These are phyloP conservation scores for Trichophyton benhamiae DNA, from an alignment of 2,329 filamentous ascomycete species.

Conservation along the genomic window DNA sequence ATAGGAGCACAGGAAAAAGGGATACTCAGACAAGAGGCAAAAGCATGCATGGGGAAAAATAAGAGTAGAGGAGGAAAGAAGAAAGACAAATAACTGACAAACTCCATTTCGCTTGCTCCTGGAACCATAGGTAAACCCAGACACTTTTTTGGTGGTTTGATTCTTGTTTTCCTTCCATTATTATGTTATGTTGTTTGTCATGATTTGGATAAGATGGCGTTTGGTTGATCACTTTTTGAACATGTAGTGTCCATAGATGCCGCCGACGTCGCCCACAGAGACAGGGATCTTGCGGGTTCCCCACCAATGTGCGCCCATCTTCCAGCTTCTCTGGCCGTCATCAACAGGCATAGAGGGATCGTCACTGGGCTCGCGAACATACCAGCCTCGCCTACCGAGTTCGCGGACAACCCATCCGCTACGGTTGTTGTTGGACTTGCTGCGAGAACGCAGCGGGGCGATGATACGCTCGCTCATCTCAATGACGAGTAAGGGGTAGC, in stretches of 20 bases:
- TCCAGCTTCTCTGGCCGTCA: conserved; percentile 56
- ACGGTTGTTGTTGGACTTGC: conserved; percentile 37
- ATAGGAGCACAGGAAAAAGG: not conserved
- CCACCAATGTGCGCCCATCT: conserved; percentile 75
- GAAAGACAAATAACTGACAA: not conserved
- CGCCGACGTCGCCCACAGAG: conserved; percentile 44
- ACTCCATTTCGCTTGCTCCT: conserved; percentile 3
- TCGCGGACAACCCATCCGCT: conserved; percentile 62
- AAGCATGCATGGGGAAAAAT: not conserved
- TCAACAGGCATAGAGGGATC: conserved; percentile 30
- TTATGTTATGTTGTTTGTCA: not conserved
- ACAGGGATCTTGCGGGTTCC: conserved; percentile 61
- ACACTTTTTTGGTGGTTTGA: not conserved
- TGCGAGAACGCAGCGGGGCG: conserved; percentile 51
- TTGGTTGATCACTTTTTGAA: conserved; percentile 37
- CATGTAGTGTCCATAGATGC: conserved; percentile 49
- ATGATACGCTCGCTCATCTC: conserved; percentile 61
- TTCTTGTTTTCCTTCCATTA: not conserved
- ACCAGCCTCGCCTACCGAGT: conserved; percentile 57
- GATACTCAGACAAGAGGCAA: not conserved
- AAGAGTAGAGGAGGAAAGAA: not conserved
- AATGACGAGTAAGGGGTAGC: conserved; percentile 61
- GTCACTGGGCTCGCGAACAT: conserved; percentile 35
- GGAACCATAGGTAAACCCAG: not conserved
- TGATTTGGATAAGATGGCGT: not conserved